Evolutionary conservation across 2,329 filamentous ascomycete genomes (phyloP).

Genomic region (Xylaria sp.): DNA sequence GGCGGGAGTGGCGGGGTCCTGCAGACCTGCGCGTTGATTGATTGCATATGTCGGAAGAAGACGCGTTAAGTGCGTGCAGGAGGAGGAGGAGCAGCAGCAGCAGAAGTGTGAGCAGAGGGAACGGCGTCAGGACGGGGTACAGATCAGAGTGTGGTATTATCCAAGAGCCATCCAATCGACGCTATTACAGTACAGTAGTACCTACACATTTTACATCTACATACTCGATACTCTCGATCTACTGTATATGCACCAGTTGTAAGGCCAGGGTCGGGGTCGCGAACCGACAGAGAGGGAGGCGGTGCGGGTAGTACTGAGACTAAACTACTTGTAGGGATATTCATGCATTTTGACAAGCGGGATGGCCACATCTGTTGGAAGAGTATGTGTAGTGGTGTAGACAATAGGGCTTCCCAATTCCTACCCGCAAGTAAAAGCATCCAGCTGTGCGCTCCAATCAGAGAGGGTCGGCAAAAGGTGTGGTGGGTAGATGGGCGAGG

Average conservation of each 20-base stretch:
- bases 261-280: not conserved
- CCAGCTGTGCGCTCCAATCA: slow-evolving; percentile 24
- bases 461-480: not conserved
- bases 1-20: slow-evolving; percentile 22
- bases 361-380: too few species aligned
- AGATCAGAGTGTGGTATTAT: not conserved
- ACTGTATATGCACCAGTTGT: too few species aligned
- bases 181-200: too few species aligned
- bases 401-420: too few species aligned
- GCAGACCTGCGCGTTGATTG: slow-evolving; percentile 28
- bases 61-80: slow-evolving; percentile 31
- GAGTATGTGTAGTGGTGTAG: too few species aligned
- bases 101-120: not conserved
- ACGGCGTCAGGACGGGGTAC: not conserved
- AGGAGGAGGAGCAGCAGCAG: not conserved
- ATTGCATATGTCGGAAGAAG: slow-evolving; percentile 25
- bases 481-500: slow-evolving; percentile 1
- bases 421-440: too few species aligned
- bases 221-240: too few species aligned
- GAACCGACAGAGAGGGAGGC: not conserved
- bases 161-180: not conserved
- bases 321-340: too few species aligned
- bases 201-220: too few species aligned
- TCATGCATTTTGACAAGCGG: too few species aligned
- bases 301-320: not conserved